Evolutionary conservation across 2,329 filamentous ascomycete genomes (phyloP).

Genomic region (Fusarium succisae): DNA sequence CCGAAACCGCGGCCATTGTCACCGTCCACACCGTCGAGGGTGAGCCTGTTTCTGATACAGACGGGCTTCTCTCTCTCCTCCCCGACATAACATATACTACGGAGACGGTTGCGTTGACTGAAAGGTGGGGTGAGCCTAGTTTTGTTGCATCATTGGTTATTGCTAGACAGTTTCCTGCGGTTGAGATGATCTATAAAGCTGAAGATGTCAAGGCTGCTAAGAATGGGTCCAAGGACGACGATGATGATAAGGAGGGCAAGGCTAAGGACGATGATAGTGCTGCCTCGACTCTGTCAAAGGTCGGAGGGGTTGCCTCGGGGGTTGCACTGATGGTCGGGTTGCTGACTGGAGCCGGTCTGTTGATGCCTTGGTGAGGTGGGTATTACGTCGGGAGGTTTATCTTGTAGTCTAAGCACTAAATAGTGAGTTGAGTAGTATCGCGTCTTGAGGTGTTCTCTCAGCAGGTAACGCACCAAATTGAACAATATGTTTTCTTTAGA

Average conservation of each 20-base stretch:
- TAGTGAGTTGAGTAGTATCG: not conserved
- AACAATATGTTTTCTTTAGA: not conserved
- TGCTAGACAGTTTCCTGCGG: slow-evolving; percentile 8
- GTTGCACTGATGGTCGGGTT: not conserved
- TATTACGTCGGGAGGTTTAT: not conserved
- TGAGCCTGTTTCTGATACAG: not conserved
- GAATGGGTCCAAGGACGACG: not conserved
- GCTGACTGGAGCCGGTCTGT: slow-evolving; percentile 20
- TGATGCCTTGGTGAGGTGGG: slow-evolving; percentile 24
- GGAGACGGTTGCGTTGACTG: not conserved
- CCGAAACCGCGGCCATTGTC: not conserved
- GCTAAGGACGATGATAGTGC: not conserved
- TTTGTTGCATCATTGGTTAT: not conserved
- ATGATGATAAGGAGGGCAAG: not conserved
- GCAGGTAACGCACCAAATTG: not conserved
- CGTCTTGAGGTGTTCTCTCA: not conserved
- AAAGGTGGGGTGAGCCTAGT: not conserved
- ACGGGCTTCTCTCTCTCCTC: not conserved
- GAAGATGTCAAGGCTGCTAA: slow-evolving; percentile 10
- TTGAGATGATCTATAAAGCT: slow-evolving; percentile 27
- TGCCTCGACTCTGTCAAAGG: not conserved
- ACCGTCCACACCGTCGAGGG: slow-evolving; percentile 21
- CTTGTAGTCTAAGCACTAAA: too few relatives aligned
- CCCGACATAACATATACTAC: not conserved
- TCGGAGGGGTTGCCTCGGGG: not conserved